phyloP scores from a whole-genome alignment of 2,329 filamentous ascomycete species.

The Apiospora marii region DNA sequence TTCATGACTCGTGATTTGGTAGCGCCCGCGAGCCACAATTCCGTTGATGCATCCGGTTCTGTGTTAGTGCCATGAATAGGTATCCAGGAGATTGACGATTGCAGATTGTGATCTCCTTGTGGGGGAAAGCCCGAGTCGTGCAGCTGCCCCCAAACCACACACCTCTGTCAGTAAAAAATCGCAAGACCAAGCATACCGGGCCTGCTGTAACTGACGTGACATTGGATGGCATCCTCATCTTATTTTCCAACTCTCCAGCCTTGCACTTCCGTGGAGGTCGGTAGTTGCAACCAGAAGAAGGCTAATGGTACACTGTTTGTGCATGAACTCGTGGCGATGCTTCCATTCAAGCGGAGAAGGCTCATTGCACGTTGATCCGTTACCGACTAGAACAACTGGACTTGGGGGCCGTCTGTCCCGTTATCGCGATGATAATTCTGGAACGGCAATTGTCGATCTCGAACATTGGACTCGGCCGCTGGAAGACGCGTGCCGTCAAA shows the following conservation, averaged over 20 bases:
- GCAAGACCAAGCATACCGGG: not conserved
- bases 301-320: not conserved
- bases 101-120: not conserved
- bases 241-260: not conserved
- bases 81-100: not conserved
- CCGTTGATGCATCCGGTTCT: not conserved
- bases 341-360: not conserved
- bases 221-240: not conserved
- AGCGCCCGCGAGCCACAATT: not conserved
- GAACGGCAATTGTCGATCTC: not conserved
- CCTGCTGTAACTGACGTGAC: not conserved
- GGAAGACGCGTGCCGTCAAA: not conserved
- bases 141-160: not conserved
- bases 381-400: not conserved
- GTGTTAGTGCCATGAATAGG: not conserved
- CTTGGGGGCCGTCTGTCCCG: not conserved
- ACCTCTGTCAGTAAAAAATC: not conserved
- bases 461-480: not conserved
- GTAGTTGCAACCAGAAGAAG: not conserved
- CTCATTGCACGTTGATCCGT: not conserved
- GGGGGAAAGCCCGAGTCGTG: not conserved
- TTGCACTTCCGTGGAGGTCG: not conserved
- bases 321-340: conserved; percentile 17
- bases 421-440: not conserved
- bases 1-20: not conserved